phyloP scores from a whole-genome alignment of 768 basidiomycete species.

The Aureoboletus auriporus region DNA sequence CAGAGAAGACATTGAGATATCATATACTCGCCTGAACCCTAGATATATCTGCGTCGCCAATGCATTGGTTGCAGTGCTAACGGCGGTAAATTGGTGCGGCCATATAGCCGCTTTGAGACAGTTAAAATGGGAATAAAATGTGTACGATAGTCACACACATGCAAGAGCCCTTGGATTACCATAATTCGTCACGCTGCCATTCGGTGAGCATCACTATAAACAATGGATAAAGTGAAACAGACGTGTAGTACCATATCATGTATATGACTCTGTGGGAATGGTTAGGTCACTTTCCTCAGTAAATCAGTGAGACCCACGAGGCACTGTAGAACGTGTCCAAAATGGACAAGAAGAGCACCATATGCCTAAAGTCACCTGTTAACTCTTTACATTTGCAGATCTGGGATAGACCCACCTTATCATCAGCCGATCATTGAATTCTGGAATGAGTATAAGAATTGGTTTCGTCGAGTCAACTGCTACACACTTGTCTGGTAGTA shows the following conservation, averaged over 20 bases:
- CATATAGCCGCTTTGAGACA: conserved; percentile 35
- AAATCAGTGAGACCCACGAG: conserved; percentile 2
- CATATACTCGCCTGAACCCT: conserved; percentile 36
- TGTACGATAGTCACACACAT: not conserved
- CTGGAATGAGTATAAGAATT: not conserved
- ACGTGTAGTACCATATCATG: conserved; percentile 11
- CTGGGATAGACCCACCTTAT: not conserved
- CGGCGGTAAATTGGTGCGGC: conserved; percentile 48
- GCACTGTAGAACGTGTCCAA: conserved; percentile 14
- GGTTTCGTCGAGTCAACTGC: not conserved
- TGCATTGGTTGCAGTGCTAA: conserved; percentile 43
- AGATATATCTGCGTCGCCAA: conserved; percentile 48
- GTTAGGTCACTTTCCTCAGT: not conserved
- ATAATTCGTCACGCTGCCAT: conserved; percentile 10
- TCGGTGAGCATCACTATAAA: not conserved
- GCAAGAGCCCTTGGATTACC: conserved; percentile 10
- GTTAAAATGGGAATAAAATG: not conserved
- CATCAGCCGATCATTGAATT: conserved; percentile 10
- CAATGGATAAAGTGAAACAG: not conserved
- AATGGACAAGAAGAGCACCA: conserved; percentile 12
- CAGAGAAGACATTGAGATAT: not conserved
- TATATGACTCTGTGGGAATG: conserved; percentile 7
- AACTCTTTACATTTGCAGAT: not conserved
- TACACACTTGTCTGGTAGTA: conserved; percentile 27
- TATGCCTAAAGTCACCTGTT: not conserved